Percentiles rank a stretch among this genome's conserved stretches.
phyloP scores from a whole-genome alignment of 2,329 filamentous ascomycete genomes.

The Colletotrichum higginsianum region DNA sequence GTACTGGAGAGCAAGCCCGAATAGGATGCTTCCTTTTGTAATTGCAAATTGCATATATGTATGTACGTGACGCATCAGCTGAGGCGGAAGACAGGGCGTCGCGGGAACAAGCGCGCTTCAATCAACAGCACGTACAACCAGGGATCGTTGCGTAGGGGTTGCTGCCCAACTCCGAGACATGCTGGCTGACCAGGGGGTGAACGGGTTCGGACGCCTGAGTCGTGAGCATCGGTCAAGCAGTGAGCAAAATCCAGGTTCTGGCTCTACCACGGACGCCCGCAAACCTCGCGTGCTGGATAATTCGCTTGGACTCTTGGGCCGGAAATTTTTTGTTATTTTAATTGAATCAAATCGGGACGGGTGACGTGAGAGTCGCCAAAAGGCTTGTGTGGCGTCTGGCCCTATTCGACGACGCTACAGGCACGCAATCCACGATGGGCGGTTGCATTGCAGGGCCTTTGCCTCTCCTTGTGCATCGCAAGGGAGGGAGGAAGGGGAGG shows the following conservation, averaged over 20 bases:
- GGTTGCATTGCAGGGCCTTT: slow-evolving; percentile 31
- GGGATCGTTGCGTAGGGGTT: slow-evolving; percentile 32
- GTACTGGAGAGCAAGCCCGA: neutral
- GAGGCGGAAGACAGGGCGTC: slow-evolving; percentile 12
- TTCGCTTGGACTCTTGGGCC: slow-evolving; percentile 11
- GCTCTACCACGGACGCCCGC: neutral
- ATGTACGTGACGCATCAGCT: slow-evolving; percentile 7
- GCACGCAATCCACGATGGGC: slow-evolving; percentile 24
- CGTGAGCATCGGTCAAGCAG: slow-evolving; percentile 21
- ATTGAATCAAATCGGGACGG: slow-evolving; percentile 3
- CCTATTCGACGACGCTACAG: slow-evolving; percentile 16
- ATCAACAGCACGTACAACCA: slow-evolving; percentile 20
- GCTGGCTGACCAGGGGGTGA: slow-evolving; percentile 17
- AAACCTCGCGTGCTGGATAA: slow-evolving; percentile 23
- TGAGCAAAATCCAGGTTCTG: slow-evolving; percentile 16
- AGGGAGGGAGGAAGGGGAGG: slow-evolving; percentile 19
- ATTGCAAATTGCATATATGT: neutral
- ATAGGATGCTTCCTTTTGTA: neutral
- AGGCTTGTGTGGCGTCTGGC: slow-evolving; percentile 20
- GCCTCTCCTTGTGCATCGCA: slow-evolving; percentile 20
- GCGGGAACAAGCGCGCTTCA: slow-evolving; percentile 31
- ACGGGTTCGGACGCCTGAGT: slow-evolving; percentile 38
- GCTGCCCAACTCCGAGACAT: slow-evolving; percentile 40
- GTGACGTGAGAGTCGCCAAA: slow-evolving; percentile 34
- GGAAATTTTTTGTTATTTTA: neutral